Conservation (phyloP, 2,329 filamentous ascomycete species). For the Fusarium ramigenum region DNA sequence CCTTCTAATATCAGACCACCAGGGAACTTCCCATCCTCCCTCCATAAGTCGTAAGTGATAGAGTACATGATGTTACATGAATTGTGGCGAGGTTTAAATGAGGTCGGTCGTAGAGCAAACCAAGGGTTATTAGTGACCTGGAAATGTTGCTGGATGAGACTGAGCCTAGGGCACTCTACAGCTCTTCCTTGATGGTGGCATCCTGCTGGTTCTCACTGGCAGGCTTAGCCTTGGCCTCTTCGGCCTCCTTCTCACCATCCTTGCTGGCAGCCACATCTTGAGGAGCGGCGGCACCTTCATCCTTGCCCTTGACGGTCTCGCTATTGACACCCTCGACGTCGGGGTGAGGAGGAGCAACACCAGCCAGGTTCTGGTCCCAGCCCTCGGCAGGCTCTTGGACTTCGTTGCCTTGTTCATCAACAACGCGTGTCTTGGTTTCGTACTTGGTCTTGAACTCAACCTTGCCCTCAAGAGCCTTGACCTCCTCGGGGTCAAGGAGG, state of each 20-base stretch:
- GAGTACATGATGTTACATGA: conserved; percentile 43
- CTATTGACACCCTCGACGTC: conserved; percentile 69
- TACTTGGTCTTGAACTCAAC: conserved; percentile 96
- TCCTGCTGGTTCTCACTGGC: conserved; percentile 71
- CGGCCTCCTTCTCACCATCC: conserved; percentile 67
- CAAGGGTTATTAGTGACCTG: not conserved
- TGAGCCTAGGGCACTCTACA: conserved; percentile 38
- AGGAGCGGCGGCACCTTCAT: conserved; percentile 45
- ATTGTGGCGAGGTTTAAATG: not conserved
- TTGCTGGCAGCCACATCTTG: conserved; percentile 59
- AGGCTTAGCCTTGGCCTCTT: conserved; percentile 66
- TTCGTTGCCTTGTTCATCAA: conserved; percentile 84
- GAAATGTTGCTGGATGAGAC: not conserved
- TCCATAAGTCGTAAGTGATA: conserved; percentile 41
- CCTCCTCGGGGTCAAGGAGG: conserved; percentile 82
- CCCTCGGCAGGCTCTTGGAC: conserved; percentile 60
- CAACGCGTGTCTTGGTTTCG: conserved; percentile 88
- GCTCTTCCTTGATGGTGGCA: conserved; percentile 57
- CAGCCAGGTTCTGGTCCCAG: conserved; percentile 49
- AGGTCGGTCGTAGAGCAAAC: not conserved
- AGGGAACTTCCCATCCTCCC: conserved; percentile 24
- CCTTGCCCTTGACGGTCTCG: conserved; percentile 60
- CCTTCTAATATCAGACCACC: conserved; percentile 13
- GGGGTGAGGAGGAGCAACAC: conserved; percentile 67
- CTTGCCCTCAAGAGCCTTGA: conserved; percentile 86